A percentile compares a stretch with the other conserved stretches of the same genome.
phyloP scores from a whole-genome alignment of 2,329 filamentous ascomycete genomes.

The Ascochyta fabae region DNA sequence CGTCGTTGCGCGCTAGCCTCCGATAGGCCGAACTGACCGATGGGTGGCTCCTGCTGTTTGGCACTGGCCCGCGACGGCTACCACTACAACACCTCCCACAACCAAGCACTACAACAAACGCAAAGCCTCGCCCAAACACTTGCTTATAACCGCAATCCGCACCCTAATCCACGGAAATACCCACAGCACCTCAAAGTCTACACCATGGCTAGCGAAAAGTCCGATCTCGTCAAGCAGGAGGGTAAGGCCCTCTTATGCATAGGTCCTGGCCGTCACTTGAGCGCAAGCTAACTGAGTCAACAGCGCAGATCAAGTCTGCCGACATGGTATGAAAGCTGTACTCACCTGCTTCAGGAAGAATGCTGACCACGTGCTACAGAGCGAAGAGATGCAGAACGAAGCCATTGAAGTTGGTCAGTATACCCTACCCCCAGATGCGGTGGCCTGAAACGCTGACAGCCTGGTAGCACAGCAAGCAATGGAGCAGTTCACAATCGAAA shows the following conservation, averaged over 20 bases:
- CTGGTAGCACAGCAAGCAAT: slow-evolving; percentile 71
- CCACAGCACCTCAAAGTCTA: background rate
- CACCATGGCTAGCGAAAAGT: slow-evolving; percentile 62
- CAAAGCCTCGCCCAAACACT: slow-evolving; percentile 16
- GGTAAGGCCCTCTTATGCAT: slow-evolving; percentile 53
- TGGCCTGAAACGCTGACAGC: slow-evolving; percentile 31
- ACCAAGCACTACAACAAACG: slow-evolving; percentile 23
- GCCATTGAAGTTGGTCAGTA: slow-evolving; percentile 90
- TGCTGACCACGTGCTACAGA: slow-evolving; percentile 61
- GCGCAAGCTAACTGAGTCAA: slow-evolving; percentile 37
- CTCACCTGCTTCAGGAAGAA: background rate
- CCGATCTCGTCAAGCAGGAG: slow-evolving; percentile 62
- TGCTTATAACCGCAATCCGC: background rate
- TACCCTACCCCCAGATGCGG: slow-evolving; percentile 3
- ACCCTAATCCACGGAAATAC: background rate
- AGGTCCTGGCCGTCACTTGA: slow-evolving; percentile 9
- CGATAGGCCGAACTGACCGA: slow-evolving; percentile 9
- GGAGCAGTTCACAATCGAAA: slow-evolving; percentile 74
- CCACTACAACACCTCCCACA: slow-evolving; percentile 11
- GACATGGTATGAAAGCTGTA: slow-evolving; percentile 79
- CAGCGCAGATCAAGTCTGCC: slow-evolving; percentile 96
- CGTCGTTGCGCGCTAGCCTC: slow-evolving; percentile 15
- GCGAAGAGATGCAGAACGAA: slow-evolving; percentile 96
- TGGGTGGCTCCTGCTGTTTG: slow-evolving; percentile 16
- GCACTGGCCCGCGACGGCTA: slow-evolving; percentile 4